Base-by-base conservation (phyloP, 768 basidiomycete genomes). In the Russula sp. region DNA sequence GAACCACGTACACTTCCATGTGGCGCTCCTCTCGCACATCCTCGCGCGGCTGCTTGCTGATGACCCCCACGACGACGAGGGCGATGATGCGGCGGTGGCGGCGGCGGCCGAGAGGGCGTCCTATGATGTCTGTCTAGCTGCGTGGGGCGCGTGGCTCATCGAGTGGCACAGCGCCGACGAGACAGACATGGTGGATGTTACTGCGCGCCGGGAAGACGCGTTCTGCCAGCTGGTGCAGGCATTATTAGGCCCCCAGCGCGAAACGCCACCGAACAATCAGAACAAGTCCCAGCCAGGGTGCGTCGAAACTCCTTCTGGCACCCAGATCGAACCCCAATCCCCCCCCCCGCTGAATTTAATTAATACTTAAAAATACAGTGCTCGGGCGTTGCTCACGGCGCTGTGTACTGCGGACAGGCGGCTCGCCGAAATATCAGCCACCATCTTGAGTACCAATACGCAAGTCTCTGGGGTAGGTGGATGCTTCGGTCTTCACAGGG, bases 91-190 rank as follows among this genome's bases (percentile, higher is more conserved):
- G 22, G 22, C 22, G 22, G 22, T 2, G 54, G 66, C 66, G 9
- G 68, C 72, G 11, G 67, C 48, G 10, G 62, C 50, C 22, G 69
- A 70, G 42, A 64, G 47, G 35, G 81, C 71, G 7, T 77, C 83
- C 1, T 85, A 85, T 69, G 77, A 80, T 49, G 73, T 78, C 59
- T 87, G 84, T 67, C 75, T 91, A 10, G 85, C 86, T 11, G 81
- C 83, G 57, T 93, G 91, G 91, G 81, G 75, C 4, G 74, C 77
- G 22, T 92, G 90, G 89, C 75, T 77, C 35, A 71, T 81, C 31
- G 76, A 80, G 42, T 74, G 69, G 13, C 79, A 75, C 74, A 73
- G 73, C 9, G 69, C 64, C 18, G 71, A 71, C 22, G 62, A 73
- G 6, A 68, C 71, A 11, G 69, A 72, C 35, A 66, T 69, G 14